A percentile compares a stretch with the other conserved stretches of the same genome.
phyloP scores from a whole-genome alignment of 805 yeast species.

The Candida parachauliodes region DNA sequence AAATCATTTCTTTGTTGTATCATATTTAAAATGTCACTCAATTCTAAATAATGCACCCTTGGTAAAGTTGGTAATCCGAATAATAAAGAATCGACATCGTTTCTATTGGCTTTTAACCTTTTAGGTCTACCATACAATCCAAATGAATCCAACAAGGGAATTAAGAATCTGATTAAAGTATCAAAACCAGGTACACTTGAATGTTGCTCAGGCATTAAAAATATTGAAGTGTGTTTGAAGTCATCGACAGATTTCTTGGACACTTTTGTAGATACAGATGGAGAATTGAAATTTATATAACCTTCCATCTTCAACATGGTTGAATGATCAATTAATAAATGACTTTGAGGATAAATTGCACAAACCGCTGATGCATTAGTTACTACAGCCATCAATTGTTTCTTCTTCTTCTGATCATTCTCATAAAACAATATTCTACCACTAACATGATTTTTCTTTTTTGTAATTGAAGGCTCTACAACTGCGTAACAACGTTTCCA shows the following conservation, averaged over 20 bases:
- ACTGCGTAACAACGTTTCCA: conserved; percentile 95
- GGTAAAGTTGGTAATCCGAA: conserved; percentile 46
- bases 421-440: conserved; percentile 83
- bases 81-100: conserved; percentile 37
- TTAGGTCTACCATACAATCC: conserved; percentile 46
- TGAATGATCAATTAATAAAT: conserved; percentile 74
- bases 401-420: conserved; percentile 70
- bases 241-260: conserved; percentile 29
- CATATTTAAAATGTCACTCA: conserved; percentile 25
- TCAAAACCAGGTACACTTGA: conserved; percentile 48
- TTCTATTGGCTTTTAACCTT: conserved; percentile 39
- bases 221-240: conserved; percentile 39
- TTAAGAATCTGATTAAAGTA: conserved; percentile 41
- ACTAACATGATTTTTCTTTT: conserved; percentile 42
- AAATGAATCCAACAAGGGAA: conserved; percentile 40
- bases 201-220: conserved; percentile 43
- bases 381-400: conserved; percentile 74
- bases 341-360: conserved; percentile 91
- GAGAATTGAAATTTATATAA: conserved; percentile 54
- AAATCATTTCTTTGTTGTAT: conserved; percentile 19
- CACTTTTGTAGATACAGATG: conserved; percentile 29
- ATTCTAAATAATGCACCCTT: conserved; percentile 39
- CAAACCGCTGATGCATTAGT: conserved; percentile 66
- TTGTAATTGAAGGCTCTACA: conserved; percentile 63
- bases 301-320: conserved; percentile 92